Evolutionary conservation across 2,329 filamentous ascomycete genomes (phyloP).

Genomic region (Monilinia fructicola): DNA sequence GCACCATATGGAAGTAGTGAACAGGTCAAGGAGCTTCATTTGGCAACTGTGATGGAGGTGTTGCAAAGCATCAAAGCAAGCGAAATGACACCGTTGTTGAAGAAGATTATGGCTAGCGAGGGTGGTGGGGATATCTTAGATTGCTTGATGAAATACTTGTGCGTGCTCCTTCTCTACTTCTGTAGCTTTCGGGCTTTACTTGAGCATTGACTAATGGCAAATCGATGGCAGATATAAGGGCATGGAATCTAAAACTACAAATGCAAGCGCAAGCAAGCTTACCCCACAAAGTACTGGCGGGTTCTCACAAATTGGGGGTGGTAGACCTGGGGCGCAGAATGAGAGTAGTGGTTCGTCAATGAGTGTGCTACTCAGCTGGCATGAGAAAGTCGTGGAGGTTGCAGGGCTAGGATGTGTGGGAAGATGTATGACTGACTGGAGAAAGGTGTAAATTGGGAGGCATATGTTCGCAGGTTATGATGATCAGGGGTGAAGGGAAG

Average conservation of each 20-base stretch:
- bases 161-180: slow-evolving; percentile 44
- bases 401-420: slow-evolving; percentile 89
- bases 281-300: slow-evolving; percentile 75
- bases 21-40: slow-evolving; percentile 72
- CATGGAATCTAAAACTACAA: slow-evolving; percentile 57
- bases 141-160: slow-evolving; percentile 97
- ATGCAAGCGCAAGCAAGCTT: slow-evolving; percentile 44
- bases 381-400: slow-evolving; percentile 96
- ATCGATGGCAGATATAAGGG: slow-evolving; percentile 72
- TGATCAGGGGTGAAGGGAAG: neutral
- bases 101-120: slow-evolving; percentile 73
- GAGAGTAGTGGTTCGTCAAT: slow-evolving; percentile 81
- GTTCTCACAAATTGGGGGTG: slow-evolving; percentile 73
- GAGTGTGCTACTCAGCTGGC: slow-evolving; percentile 97
- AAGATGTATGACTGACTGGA: slow-evolving; percentile 92
- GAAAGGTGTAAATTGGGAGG: slow-evolving; percentile 66
- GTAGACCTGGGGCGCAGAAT: slow-evolving; percentile 52
- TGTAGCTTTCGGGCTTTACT: neutral
- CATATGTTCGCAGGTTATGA: slow-evolving; percentile 1
- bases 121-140: slow-evolving; percentile 85
- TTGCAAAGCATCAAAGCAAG: slow-evolving; percentile 93
- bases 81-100: slow-evolving; percentile 88
- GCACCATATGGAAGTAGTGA: slow-evolving; percentile 70
- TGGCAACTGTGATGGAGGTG: slow-evolving; percentile 87
- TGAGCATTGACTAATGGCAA: slow-evolving; percentile 5